Evolutionary conservation across 1,139 yeast genomes (phyloP).

Genomic region (Pichia sp.): DNA sequence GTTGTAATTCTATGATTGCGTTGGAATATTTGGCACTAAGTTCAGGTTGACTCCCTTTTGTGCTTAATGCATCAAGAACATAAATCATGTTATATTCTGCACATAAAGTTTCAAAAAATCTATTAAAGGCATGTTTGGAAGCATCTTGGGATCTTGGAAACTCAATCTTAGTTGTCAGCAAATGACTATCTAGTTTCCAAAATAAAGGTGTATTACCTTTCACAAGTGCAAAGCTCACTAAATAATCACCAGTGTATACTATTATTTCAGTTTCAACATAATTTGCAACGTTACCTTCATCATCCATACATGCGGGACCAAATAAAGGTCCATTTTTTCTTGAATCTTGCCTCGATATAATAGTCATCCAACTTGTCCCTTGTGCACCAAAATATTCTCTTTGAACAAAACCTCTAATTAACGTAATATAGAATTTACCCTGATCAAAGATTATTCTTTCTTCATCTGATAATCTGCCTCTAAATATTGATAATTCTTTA

Average conservation of each 20-base stretch:
- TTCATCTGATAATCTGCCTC: conserved; percentile 45
- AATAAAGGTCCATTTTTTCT: conserved; percentile 54
- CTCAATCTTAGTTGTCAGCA: conserved; percentile 45
- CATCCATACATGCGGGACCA: conserved; percentile 68
- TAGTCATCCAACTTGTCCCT: conserved; percentile 39
- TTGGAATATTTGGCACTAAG: conserved; percentile 34
- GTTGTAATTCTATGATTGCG: conserved; percentile 22
- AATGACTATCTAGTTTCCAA: conserved; percentile 52
- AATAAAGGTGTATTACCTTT: conserved; percentile 68
- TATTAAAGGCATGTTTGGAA: conserved; percentile 56
- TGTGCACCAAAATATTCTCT: conserved; percentile 37
- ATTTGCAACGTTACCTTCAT: conserved; percentile 62
- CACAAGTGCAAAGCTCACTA: conserved; percentile 53
- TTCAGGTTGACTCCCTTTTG: conserved; percentile 35
- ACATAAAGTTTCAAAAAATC: conserved; percentile 54
- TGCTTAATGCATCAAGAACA: conserved; percentile 45
- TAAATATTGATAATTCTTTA: conserved; percentile 51
- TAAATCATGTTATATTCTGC: conserved; percentile 61
- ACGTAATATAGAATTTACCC: conserved; percentile 51
- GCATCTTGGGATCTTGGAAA: conserved; percentile 58
- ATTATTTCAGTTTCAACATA: conserved; percentile 63
- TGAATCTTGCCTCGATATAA: conserved; percentile 63
- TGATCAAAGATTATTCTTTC: conserved; percentile 50
- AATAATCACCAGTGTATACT: conserved; percentile 45
- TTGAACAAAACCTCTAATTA: conserved; percentile 63